Evolutionary conservation across 2,329 filamentous ascomycete species (phyloP), one percentile per base, ranked within the genome.

Genomic region (Fusarium caatingaense): DNA sequence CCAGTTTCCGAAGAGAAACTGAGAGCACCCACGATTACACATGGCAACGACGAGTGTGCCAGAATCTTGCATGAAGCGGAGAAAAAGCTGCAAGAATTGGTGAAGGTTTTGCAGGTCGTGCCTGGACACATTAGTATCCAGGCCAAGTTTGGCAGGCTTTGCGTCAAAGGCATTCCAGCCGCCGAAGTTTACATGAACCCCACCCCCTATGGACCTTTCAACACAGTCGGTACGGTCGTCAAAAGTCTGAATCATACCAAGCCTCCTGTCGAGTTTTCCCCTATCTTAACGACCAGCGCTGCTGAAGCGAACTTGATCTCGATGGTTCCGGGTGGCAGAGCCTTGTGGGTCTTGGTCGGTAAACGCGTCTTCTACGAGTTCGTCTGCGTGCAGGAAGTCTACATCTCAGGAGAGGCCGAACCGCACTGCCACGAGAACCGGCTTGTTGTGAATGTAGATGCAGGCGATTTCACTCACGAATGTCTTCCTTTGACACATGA

Each of bases 121-220:
- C 74, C 78, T 9, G 78, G 78, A 2, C 51, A 56, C 10, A 37
- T 78, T 16, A 66, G 60, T 8, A 44, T 79, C 11, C 64, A 73
- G 41, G 59, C 75, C 30, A 66, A 66, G 16, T 76, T 79, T 46
- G 78, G 78, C 3, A 75, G 78, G 5, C 59, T 78, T 11, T 78
- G 76, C 49, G 40, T 77, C 34, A 75, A 71, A 27, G 60, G 76
- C 11, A 25, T 69, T 15, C 51, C 40, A 7, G 62, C 59, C 16
- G 56, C 61, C 15, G 23, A 69, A 8, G 73, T 78, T 30, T 62
- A 72, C 32, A 48, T 30, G 71, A 68, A 16, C 32, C 49, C 49
- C 9, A 28, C 12, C 10, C 49, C 32, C 3, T 30, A 56, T 42
- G 75, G 68, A 2, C 73, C 73, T 10, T 64, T 59, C 12, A 73